These are phyloP conservation scores for Yarrowia sp. DNA, from an alignment of 805 yeast species.

Conservation along the genomic window DNA sequence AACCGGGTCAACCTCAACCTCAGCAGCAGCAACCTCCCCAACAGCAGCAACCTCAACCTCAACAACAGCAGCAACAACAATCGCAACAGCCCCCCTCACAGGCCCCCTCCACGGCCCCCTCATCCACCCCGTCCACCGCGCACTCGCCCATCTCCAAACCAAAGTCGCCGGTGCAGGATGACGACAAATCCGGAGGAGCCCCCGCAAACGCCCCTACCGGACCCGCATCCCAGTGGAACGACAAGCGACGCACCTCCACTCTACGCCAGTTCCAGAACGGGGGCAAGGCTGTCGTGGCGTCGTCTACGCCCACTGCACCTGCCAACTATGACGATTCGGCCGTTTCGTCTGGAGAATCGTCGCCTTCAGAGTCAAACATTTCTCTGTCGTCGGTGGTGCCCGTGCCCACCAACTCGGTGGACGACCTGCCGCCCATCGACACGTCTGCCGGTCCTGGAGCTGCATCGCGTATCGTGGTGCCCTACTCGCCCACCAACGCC, in stretches of 20 bases:
- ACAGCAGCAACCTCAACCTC: slow-evolving; percentile 4
- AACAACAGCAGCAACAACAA: slow-evolving; percentile 5
- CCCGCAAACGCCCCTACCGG: slow-evolving; percentile 26
- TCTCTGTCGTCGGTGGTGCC: slow-evolving; percentile 16
- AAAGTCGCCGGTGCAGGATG: slow-evolving; percentile 12
- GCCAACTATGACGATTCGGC: slow-evolving; percentile 17
- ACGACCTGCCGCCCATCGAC: slow-evolving; percentile 25
- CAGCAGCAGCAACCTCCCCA: slow-evolving; percentile 7
- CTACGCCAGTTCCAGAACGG: slow-evolving; percentile 17
- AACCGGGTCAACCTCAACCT: not conserved
- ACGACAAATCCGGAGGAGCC: not conserved
- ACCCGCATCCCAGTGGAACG: slow-evolving; percentile 26
- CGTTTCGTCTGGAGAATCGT: not conserved
- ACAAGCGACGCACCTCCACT: slow-evolving; percentile 25
- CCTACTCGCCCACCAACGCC: slow-evolving; percentile 38
- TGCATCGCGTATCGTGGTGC: slow-evolving; percentile 34
- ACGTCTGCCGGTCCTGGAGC: slow-evolving; percentile 24
- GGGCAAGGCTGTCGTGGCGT: not conserved
- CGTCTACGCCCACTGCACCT: slow-evolving; percentile 17
- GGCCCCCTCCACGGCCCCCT: not conserved
- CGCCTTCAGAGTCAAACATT: slow-evolving; percentile 16
- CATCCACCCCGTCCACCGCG: slow-evolving; percentile 14
- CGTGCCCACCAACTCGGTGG: slow-evolving; percentile 16
- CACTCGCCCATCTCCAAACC: slow-evolving; percentile 25
- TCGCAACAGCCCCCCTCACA: slow-evolving; percentile 24